Conservation (phyloP, 2,329 filamentous ascomycete species). For the Sporothrix schenckii region DNA sequence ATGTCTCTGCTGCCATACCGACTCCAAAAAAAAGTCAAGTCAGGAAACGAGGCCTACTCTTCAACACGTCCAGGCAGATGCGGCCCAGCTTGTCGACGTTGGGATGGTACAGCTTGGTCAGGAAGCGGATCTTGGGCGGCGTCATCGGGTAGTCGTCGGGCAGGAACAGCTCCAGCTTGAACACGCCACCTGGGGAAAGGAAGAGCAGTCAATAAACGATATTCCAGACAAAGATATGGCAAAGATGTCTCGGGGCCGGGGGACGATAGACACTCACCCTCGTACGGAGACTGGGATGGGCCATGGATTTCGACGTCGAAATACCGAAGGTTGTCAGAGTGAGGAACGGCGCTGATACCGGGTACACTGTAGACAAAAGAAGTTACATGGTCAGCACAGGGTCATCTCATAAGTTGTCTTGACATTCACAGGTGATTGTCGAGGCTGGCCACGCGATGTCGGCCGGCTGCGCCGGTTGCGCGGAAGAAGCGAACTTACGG, state of each 20-base stretch:
- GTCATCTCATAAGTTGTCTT: background rate
- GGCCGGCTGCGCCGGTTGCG: background rate
- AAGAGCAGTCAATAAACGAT: background rate
- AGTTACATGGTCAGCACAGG: background rate
- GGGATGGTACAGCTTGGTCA: slow-evolving; percentile 98
- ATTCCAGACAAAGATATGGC: background rate
- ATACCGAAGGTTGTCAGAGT: slow-evolving; percentile 96
- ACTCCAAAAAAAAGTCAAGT: too few relatives aligned
- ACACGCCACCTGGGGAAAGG: slow-evolving; percentile 67
- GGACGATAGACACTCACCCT: slow-evolving; percentile 61
- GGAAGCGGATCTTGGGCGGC: slow-evolving; percentile 94
- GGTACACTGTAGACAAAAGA: slow-evolving; percentile 66
- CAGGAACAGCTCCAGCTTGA: slow-evolving; percentile 95
- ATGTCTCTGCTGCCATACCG: too few relatives aligned
- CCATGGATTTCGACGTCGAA: slow-evolving; percentile 96
- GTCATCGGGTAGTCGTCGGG: slow-evolving; percentile 99
- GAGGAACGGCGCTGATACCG: slow-evolving; percentile 91
- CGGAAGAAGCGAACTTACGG: slow-evolving; percentile 64
- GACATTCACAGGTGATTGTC: background rate
- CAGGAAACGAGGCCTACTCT: slow-evolving; percentile 62
- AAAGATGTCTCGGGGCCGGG: background rate
- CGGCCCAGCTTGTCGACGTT: slow-evolving; percentile 98
- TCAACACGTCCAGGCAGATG: slow-evolving; percentile 95
- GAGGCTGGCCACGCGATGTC: background rate
- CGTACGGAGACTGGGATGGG: slow-evolving; percentile 64